phyloP scores from a whole-genome alignment of 2,329 filamentous ascomycete species.

The Penicillium sp. region DNA sequence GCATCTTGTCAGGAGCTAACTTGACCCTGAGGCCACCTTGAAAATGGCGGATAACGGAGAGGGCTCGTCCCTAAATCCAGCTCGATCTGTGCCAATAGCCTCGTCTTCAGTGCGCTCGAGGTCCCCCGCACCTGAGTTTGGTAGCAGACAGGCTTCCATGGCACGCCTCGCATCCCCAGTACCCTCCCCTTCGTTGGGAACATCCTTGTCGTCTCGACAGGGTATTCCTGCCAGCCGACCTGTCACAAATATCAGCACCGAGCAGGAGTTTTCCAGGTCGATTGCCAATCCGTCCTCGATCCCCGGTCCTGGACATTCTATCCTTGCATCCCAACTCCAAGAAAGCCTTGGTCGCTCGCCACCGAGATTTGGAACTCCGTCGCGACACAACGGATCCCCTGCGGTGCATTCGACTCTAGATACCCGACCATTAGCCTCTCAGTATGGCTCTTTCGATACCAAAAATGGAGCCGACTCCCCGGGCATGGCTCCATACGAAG shows the following conservation, averaged over 20 bases:
- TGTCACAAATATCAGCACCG: constrained; percentile 41
- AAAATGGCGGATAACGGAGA: constrained; percentile 41
- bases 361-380: constrained; percentile 46
- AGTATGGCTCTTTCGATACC: constrained; percentile 83
- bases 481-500: constrained; percentile 66
- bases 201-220: constrained; percentile 41
- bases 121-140: constrained; percentile 44
- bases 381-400: constrained; percentile 59
- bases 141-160: constrained; percentile 54
- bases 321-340: constrained; percentile 82
- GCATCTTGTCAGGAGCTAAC: constrained; percentile 1
- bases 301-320: constrained; percentile 79
- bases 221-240: constrained; percentile 38
- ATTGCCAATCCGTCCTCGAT: constrained; percentile 59
- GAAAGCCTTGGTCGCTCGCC: constrained; percentile 63
- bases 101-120: constrained; percentile 34
- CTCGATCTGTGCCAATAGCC: constrained; percentile 35
- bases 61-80: constrained; percentile 35
- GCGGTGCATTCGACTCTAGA: constrained; percentile 49
- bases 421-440: constrained; percentile 60
- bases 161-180: constrained; percentile 57
- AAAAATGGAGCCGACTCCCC: constrained; percentile 37
- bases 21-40: constrained; percentile 13
- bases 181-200: constrained; percentile 44
- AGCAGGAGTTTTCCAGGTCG: constrained; percentile 61